phyloP scores from a whole-genome alignment of 2,329 filamentous ascomycete species.

The Penicillium sp. region DNA sequence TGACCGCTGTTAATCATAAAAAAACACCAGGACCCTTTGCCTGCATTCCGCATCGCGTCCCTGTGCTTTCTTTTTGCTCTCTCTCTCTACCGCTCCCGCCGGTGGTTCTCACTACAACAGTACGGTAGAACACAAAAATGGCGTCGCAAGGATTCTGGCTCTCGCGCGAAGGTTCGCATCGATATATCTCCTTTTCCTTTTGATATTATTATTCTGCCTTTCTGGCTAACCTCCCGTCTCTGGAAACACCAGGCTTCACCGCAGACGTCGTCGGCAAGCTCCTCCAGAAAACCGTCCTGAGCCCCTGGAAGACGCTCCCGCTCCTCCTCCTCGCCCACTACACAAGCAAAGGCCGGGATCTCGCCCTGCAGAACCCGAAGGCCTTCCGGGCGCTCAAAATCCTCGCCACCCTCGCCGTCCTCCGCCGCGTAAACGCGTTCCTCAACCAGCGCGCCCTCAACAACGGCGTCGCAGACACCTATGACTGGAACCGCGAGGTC shows the following conservation, averaged over 20 bases:
- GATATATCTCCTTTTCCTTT: neutral
- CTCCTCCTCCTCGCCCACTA: constrained; percentile 67
- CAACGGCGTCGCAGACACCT: constrained; percentile 44
- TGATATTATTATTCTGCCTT: neutral
- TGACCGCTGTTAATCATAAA: constrained; percentile 8
- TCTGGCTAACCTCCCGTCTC: neutral
- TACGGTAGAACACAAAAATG: neutral
- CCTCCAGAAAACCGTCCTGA: constrained; percentile 65
- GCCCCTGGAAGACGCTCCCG: constrained; percentile 67
- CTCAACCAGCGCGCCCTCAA: constrained; percentile 57
- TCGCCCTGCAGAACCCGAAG: constrained; percentile 58
- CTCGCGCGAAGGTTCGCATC: constrained; percentile 39
- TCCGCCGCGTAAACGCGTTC: constrained; percentile 55
- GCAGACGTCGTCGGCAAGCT: constrained; percentile 64
- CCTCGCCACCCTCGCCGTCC: constrained; percentile 59
- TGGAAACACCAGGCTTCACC: constrained; percentile 52
- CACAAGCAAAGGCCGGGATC: constrained; percentile 64
- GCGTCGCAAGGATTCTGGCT: constrained; percentile 27
- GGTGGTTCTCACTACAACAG: neutral
- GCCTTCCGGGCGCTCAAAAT: constrained; percentile 59
- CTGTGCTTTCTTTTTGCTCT: neutral
- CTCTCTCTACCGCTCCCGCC: neutral
- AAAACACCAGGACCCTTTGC: neutral
- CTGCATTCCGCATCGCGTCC: neutral
- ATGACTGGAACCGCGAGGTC: constrained; percentile 68